phyloP scores from a whole-genome alignment of 1,284 basidiomycete species.

The Ustilago tritici region DNA sequence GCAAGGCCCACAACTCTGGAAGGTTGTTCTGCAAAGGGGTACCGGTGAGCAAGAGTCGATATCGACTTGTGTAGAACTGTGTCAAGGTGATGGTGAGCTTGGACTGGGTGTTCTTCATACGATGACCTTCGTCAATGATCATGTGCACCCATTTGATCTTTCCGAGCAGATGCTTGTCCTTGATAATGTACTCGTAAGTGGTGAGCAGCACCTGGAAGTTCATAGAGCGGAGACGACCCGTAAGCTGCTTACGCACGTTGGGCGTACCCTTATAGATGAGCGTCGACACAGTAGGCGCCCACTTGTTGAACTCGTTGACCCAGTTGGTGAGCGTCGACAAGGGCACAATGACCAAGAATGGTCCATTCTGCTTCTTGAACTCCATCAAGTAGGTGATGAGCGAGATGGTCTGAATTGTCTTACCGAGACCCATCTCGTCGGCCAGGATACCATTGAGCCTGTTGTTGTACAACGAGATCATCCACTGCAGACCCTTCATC shows the following conservation, averaged over 20 bases:
- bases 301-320: constrained; percentile 69
- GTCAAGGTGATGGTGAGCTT: constrained; percentile 94
- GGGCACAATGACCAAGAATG: constrained; percentile 69
- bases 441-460: constrained; percentile 69
- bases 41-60: constrained; percentile 95
- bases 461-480: constrained; percentile 70
- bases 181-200: constrained; percentile 70
- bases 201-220: constrained; percentile 69
- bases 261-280: constrained; percentile 69
- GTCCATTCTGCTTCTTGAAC: constrained; percentile 68
- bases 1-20: constrained; percentile 95
- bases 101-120: constrained; percentile 99
- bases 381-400: constrained; percentile 70
- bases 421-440: constrained; percentile 70
- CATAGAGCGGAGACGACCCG: constrained; percentile 59
- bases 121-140: constrained; percentile 79
- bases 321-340: constrained; percentile 69
- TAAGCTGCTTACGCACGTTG: constrained; percentile 64
- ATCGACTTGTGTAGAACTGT: constrained; percentile 90
- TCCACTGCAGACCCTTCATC: constrained; percentile 70
- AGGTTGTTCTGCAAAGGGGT: constrained; percentile 99
- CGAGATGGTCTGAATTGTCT: constrained; percentile 70
- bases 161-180: constrained; percentile 69
- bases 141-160: constrained; percentile 70
- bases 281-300: constrained; percentile 67